Evolutionary conservation across 2,329 filamentous ascomycete genomes (phyloP).

Genomic region (Hyphodiscus sp.): DNA sequence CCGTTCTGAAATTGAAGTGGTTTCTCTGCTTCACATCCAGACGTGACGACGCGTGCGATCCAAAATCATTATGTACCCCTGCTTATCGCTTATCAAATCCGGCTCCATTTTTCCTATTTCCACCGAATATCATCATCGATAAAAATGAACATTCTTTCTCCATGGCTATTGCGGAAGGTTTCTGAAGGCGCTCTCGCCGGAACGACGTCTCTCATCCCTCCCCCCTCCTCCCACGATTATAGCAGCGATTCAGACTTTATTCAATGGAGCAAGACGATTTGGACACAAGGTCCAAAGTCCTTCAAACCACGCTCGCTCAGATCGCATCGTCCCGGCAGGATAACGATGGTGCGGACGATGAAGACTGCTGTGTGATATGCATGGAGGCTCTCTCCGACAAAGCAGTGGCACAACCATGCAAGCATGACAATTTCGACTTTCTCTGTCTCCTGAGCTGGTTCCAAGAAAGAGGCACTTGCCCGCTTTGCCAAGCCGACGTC

Average conservation of each 20-base stretch:
- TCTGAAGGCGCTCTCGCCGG: neutral
- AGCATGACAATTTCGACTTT: constrained; percentile 78
- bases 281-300: constrained; percentile 36
- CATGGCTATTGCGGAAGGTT: neutral
- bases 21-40: neutral
- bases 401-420: constrained; percentile 68
- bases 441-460: constrained; percentile 80
- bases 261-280: constrained; percentile 33
- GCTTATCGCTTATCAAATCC: neutral
- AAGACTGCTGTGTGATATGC: constrained; percentile 76
- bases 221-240: neutral
- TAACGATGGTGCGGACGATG: constrained; percentile 12
- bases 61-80: neutral
- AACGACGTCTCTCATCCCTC: neutral
- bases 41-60: neutral
- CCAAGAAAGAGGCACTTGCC: constrained; percentile 64
- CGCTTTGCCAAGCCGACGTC: constrained; percentile 63
- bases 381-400: constrained; percentile 68
- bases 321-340: constrained; percentile 18
- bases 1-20: neutral
- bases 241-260: neutral
- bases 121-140: neutral
- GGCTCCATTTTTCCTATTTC: neutral
- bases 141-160: neutral
- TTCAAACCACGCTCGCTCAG: constrained; percentile 39